A percentile compares a stretch with the other conserved stretches of the same genome.
phyloP scores from a whole-genome alignment of 805 yeast genomes.

The Hanseniaspora guilliermondii region DNA sequence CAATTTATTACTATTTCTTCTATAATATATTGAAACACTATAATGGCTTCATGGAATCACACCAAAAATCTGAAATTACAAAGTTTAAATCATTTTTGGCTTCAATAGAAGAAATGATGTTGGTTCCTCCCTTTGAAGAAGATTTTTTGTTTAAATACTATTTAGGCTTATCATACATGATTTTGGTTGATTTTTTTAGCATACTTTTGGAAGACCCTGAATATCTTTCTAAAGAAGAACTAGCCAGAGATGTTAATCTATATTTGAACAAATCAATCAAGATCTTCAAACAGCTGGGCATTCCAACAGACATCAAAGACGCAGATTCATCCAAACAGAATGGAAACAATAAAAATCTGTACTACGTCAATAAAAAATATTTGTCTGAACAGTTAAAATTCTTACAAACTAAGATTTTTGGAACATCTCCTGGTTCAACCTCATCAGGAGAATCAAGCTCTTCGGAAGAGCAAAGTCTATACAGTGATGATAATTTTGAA shows the following conservation, averaged over 20 bases:
- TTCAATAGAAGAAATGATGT: slow-evolving; percentile 10
- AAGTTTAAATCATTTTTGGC: slow-evolving; percentile 5
- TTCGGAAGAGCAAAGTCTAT: neutral
- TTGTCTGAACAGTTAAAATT: slow-evolving; percentile 2
- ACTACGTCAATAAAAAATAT: neutral
- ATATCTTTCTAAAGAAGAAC: neutral
- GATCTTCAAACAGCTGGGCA: neutral
- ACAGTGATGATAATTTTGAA: neutral
- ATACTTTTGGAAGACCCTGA: neutral
- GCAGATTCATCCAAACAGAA: neutral
- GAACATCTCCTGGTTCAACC: neutral
- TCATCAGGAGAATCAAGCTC: neutral
- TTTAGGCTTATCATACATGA: slow-evolving; percentile 3
- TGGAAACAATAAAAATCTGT: neutral
- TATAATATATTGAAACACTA: slow-evolving; percentile 5
- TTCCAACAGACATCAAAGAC: neutral
- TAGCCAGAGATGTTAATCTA: slow-evolving; percentile 1
- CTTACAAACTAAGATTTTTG: slow-evolving; percentile 5
- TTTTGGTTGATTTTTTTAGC: slow-evolving; percentile 7
- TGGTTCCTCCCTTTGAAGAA: slow-evolving; percentile 8
- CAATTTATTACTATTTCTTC: slow-evolving; percentile 3
- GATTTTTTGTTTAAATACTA: slow-evolving; percentile 10
- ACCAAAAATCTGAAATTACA: neutral
- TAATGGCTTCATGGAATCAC: slow-evolving; percentile 6
- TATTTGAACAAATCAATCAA: slow-evolving; percentile 5